Percentiles rank a stretch among this genome's conserved stretches.
Evolutionary conservation across 108 stramenopile genomes (phyloP).

Genomic region (Skeletonema marinoi): DNA sequence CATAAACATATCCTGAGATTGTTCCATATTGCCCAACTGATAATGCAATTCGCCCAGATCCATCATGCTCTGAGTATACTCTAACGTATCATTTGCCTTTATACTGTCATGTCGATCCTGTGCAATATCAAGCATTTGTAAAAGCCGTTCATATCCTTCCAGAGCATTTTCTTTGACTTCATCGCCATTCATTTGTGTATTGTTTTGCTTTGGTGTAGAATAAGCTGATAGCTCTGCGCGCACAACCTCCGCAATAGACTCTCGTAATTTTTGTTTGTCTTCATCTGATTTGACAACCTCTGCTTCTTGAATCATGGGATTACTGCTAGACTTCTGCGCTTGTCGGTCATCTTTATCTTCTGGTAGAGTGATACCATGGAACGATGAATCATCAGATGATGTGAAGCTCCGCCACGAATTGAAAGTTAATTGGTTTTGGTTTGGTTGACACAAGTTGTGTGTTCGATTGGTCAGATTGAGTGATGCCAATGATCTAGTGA

Average conservation of each 20-base stretch:
- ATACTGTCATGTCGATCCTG: neutral
- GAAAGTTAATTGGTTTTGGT: neutral
- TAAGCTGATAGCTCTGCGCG: conserved; percentile 30
- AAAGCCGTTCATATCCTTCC: conserved; percentile 23
- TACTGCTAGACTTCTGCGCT: neutral
- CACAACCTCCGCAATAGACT: conserved; percentile 27
- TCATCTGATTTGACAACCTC: conserved; percentile 29
- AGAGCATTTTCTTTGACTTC: neutral
- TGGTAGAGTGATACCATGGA: neutral
- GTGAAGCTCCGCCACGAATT: neutral
- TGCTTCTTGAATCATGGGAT: conserved; percentile 23
- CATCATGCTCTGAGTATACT: conserved; percentile 24
- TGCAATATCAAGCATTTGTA: conserved; percentile 6
- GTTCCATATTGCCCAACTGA: conserved; percentile 34
- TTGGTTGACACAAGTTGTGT: neutral
- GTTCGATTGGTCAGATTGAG: neutral
- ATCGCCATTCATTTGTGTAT: neutral
- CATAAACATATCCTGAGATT: conserved; percentile 28
- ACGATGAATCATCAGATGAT: neutral
- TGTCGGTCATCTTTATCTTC: neutral
- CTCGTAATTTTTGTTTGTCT: conserved; percentile 25
- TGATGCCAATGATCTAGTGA: neutral
- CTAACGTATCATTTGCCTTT: neutral
- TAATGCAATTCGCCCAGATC: conserved; percentile 34
- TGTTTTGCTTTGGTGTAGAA: neutral